Evolutionary conservation across 495 filamentous ascomycete species (phyloP), one percentile per base, ranked within the genome.

Genomic region (Ascodesmis nigricans): DNA sequence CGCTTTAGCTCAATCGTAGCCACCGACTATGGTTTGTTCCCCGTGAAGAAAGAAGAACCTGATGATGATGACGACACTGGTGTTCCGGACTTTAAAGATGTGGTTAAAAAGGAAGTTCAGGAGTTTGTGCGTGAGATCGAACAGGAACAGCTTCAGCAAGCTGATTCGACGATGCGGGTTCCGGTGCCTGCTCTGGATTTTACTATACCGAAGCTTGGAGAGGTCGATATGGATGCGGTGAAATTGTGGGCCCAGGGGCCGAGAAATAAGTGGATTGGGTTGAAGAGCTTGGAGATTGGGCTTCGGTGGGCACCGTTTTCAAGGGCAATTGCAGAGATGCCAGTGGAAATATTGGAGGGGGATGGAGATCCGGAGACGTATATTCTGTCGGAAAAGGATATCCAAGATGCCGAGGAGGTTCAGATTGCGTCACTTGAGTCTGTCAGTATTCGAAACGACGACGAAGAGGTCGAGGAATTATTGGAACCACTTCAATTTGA

Each of bases 161-260:
- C 58, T 3, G 71, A 73, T 35, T 61, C 66, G 0, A 64, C 60
- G 5, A 55, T 57, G 20, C 59, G 74, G 34, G 53, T 75, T 11
- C 41, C 58, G 17, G 59, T 76, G 13, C 72, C 71, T 0, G 34
- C 60, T 1, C 55, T 75, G 55, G 71, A 76, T 32, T 69, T 75
- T 37, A 65, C 63, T 0, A 47, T 65, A 14, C 63, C 65, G 3
- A 45, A 44, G 3, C 55, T 65, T 6, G 71, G 57, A 59, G 21
- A 16, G 36, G n/a, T 37, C 45, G 13, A 44, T 16, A 7, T 40
- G 10, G 19, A 21, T 17, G 31, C 28, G 27, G 6, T 47, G 3
- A 15, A 43, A 17, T 10, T 10, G 2, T 40, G 35, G 32, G 35
- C 36, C 3, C 44, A 39, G 2, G 6, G 21, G 3, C 39, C 45